Evolutionary conservation across 768 basidiomycete genomes (phyloP), one percentile per base, ranked within the genome.

Genomic region (Kwoniella sp.): DNA sequence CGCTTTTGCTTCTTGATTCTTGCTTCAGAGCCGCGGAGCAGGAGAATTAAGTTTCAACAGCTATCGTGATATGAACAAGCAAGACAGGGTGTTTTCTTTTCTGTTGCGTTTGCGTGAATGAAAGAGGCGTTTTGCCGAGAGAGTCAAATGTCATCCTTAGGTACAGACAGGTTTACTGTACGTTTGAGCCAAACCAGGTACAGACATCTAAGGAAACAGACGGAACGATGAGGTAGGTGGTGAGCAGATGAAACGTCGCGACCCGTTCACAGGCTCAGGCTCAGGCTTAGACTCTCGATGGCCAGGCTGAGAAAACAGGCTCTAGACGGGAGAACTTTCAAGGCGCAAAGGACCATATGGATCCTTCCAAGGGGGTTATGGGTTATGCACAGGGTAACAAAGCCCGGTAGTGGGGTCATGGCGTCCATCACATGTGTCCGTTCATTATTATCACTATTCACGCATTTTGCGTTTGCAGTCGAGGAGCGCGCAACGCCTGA

Each of bases 121-220:
- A 44, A 22, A n/a, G 33, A 33, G 30, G 33, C 54, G 52, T 33
- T 37, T 33, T 30, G 26, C 54, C 54, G 27, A 33, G 54, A 40
- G 26, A 50, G 22, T 33, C 15, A 33, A 25, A n/a, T n/a, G 24
- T 22, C 33, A 13, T 22, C n/a, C 40, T n/a, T 33, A 44, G 40
- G 40, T 44, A 44, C 40, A 44, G 33, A 33, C 33, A 33, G 40
- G 40, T 15, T 44, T 44, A 44, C 40, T 44, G 33, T n/a, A n/a
- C n/a, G n/a, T 6, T 44, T 44, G 7, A 44, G 40, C 40, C 40
- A 44, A 44, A 15, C 40, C 40, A 44, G 40, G 40, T 44, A 44
- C 40, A 44, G 40, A 44, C 8, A 44, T 44, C 17, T 6, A 6
- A 44, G 40, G 40, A 10, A 3, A 44, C 3, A 19, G 40, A 44